Percentiles rank a stretch among this genome's conserved stretches.
phyloP scores from a whole-genome alignment of 2,329 filamentous ascomycete genomes.

The Ceratocystis albifundus region DNA sequence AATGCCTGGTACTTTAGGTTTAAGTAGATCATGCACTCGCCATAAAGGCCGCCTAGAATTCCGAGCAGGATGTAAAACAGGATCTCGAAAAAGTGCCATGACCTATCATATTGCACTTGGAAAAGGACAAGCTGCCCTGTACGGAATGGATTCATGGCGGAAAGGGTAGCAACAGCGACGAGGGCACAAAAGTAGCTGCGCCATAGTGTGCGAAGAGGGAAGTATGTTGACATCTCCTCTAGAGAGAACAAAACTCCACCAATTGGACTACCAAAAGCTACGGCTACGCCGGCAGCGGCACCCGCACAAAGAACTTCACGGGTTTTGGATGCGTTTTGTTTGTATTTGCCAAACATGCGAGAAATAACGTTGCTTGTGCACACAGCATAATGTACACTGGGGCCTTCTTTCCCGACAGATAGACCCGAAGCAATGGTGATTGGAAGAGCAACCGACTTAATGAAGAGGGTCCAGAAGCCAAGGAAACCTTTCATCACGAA shows the following conservation, averaged over 20 bases:
- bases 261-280: slow-evolving; percentile 95
- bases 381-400: slow-evolving; percentile 97
- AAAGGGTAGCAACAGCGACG: slow-evolving; percentile 82
- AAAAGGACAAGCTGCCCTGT: slow-evolving; percentile 99
- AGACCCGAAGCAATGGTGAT: slow-evolving; percentile 87
- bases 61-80: slow-evolving; percentile 87
- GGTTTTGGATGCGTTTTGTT: slow-evolving; percentile 82
- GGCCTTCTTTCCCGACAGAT: slow-evolving; percentile 92
- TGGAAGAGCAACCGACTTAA: slow-evolving; percentile 86
- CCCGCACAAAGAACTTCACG: slow-evolving; percentile 90
- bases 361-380: slow-evolving; percentile 97
- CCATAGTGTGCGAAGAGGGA: slow-evolving; percentile 95
- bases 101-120: slow-evolving; percentile 86
- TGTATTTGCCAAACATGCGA: slow-evolving; percentile 83
- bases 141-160: slow-evolving; percentile 93
- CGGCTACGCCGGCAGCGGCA: slow-evolving; percentile 86
- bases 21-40: slow-evolving; percentile 96
- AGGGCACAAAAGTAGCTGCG: slow-evolving; percentile 95
- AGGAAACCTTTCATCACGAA: slow-evolving; percentile 99
- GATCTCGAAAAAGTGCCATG: slow-evolving; percentile 96
- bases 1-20: slow-evolving; percentile 85
- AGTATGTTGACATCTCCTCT: slow-evolving; percentile 95
- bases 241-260: slow-evolving; percentile 92
- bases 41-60: slow-evolving; percentile 87
- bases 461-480: slow-evolving; percentile 78